Percentiles rank a stretch among this genome's conserved stretches.
Conservation (phyloP, 2,329 filamentous ascomycete species). For the Chlorencoelia australis region DNA sequence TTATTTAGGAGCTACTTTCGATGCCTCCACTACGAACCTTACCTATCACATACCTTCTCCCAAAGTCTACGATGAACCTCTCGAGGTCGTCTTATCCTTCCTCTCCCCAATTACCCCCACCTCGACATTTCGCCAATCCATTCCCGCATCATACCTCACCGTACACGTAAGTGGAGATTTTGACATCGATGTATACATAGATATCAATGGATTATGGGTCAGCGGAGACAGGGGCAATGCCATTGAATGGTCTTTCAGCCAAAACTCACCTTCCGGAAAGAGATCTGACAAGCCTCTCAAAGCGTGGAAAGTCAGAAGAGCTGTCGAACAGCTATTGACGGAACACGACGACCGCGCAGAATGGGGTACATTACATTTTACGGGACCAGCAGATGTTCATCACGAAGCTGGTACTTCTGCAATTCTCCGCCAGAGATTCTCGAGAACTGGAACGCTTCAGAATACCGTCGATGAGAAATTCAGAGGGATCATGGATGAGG, state of each 20-base stretch:
- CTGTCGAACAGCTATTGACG: constrained; percentile 58
- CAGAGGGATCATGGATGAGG: constrained; percentile 62
- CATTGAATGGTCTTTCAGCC: constrained; percentile 59
- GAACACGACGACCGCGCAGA: constrained; percentile 67
- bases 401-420: constrained; percentile 64
- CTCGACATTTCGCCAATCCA: constrained; percentile 25
- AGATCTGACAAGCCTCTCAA: constrained; percentile 39
- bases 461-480: constrained; percentile 59
- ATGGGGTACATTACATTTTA: constrained; percentile 76
- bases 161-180: constrained; percentile 58
- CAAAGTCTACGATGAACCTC: constrained; percentile 27
- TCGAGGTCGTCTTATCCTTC: constrained; percentile 51
- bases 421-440: constrained; percentile 57
- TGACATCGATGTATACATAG: constrained; percentile 54
- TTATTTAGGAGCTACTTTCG: constrained; percentile 53
- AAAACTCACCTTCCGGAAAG: constrained; percentile 31
- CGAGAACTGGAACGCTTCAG: constrained; percentile 52
- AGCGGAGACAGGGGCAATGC: constrained; percentile 61
- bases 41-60: constrained; percentile 49
- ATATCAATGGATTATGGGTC: constrained; percentile 71
- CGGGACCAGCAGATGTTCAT: constrained; percentile 54
- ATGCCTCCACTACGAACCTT: constrained; percentile 61
- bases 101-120: constrained; percentile 27
- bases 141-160: constrained; percentile 68
- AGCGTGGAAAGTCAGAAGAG: constrained; percentile 54